Conservation (phyloP, 768 basidiomycete genomes). For the Guyanaporus albipodus region DNA sequence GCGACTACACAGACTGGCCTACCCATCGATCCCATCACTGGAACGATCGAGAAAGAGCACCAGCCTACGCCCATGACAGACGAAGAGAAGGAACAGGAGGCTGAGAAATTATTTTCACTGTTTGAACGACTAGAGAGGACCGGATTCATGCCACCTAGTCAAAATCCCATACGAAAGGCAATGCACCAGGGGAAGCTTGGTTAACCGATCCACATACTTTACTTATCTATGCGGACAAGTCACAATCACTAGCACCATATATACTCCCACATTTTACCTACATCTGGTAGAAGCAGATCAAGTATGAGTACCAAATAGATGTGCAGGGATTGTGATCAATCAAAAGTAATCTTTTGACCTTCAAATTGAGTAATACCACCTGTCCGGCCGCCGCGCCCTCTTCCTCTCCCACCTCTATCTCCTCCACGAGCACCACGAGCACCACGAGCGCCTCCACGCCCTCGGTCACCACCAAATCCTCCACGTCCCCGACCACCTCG, state of each 20-base stretch:
- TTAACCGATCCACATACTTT: background rate
- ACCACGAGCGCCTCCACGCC: constrained; percentile 40
- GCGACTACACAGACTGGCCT: constrained; percentile 35
- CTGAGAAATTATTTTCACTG: constrained; percentile 86
- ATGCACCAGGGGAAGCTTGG: constrained; percentile 35
- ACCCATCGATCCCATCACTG: constrained; percentile 83
- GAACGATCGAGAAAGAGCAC: constrained; percentile 47
- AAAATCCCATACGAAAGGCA: constrained; percentile 73
- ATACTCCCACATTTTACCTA: background rate
- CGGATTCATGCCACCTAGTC: constrained; percentile 59
- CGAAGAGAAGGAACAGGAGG: constrained; percentile 92
- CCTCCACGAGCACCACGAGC: constrained; percentile 43
- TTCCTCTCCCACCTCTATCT: constrained; percentile 31
- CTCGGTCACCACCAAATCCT: constrained; percentile 41
- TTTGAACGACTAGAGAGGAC: constrained; percentile 85
- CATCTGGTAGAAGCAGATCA: background rate
- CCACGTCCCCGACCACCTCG: constrained; percentile 34
- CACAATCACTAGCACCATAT: background rate
- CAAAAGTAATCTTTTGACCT: constrained; percentile 52
- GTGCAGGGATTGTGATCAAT: constrained; percentile 12
- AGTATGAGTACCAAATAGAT: background rate
- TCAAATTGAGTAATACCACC: constrained; percentile 51
- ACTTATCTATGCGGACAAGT: background rate
- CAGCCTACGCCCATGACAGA: constrained; percentile 71
- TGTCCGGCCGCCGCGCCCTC: constrained; percentile 44